Evolutionary conservation across 352 stramenopile species (phyloP), one percentile per base, ranked within the genome.

Genomic region (Phytophthora fragariaefolia): DNA sequence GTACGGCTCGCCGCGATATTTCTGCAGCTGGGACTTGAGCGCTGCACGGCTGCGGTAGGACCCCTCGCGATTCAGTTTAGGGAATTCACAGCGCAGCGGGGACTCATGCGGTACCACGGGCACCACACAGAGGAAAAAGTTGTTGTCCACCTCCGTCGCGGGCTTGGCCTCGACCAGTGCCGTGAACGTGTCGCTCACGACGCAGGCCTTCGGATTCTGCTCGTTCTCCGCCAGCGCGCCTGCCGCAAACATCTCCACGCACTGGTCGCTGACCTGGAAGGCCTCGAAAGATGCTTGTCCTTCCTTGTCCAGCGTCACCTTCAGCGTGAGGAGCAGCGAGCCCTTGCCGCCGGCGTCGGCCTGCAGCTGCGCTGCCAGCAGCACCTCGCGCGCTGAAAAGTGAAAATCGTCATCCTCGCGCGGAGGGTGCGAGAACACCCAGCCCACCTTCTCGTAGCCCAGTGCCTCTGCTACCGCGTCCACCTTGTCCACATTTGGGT

Each of bases 231-330:
- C 70, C 30, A 99, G 62, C 34, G 95, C 97, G 56, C 97, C 96
- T 62, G 97, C 93, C 20, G 95, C 96, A 36, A 98, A 98, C 97
- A 99, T 99, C 59, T 98, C 96, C 78, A 99, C 97, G 73, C 96
- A 99, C 73, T 99, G 96, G 72, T 98, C 87, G 63, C 87, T 98
- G 38, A 99, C 84, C 82, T 99, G 96, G 79, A 99, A 99, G 13
- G 96, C 97, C 55, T 99, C 96, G 23, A 99, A 98, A 20, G 92
- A 91, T 17, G 96, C 96, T 69, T 97, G 92, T 1, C 96, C 97
- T 66, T 98, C 83, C 67, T 95, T 91, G 58, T 97, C 92, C 30
- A 98, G 79, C 24, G 96, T 98, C 40, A 99, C 95, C 58, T 98
- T 97, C 46, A 99, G 85, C 24, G 97, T 99, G 4, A 99, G 92